phyloP scores from a whole-genome alignment of 805 yeast genomes.

The Candida mattraensis region DNA sequence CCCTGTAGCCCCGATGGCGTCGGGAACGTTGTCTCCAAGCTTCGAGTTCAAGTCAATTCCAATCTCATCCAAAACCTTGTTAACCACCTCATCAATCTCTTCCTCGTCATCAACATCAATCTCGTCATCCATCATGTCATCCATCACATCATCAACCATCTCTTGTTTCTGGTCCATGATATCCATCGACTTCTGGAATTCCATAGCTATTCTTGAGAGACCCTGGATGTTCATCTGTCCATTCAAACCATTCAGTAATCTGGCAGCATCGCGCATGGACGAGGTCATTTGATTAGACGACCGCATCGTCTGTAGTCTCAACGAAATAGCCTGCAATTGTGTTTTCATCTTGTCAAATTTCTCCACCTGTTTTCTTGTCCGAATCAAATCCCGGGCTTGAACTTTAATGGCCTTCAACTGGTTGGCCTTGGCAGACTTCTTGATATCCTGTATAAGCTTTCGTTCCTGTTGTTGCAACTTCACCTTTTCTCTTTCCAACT shows the following conservation, averaged over 20 bases:
- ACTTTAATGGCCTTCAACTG: slow-evolving; percentile 88
- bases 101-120: slow-evolving; percentile 77
- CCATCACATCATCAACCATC: slow-evolving; percentile 97
- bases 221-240: slow-evolving; percentile 85
- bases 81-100: slow-evolving; percentile 88
- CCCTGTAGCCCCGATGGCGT: slow-evolving; percentile 16
- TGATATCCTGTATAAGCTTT: slow-evolving; percentile 80
- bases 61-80: slow-evolving; percentile 91
- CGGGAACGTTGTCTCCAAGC: slow-evolving; percentile 45
- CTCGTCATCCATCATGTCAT: slow-evolving; percentile 93
- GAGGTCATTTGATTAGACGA: slow-evolving; percentile 93
- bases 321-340: slow-evolving; percentile 90
- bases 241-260: slow-evolving; percentile 83
- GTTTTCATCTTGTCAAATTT: slow-evolving; percentile 94
- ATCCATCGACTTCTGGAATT: slow-evolving; percentile 91
- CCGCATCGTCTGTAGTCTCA: slow-evolving; percentile 89
- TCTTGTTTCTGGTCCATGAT: slow-evolving; percentile 98
- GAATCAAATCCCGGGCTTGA: slow-evolving; percentile 91
- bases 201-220: slow-evolving; percentile 86
- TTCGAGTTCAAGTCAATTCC: slow-evolving; percentile 76
- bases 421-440: slow-evolving; percentile 87
- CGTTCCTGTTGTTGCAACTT: slow-evolving; percentile 92
- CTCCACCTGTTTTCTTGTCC: slow-evolving; percentile 79
- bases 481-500: slow-evolving; percentile 80
- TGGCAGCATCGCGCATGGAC: slow-evolving; percentile 92